Percentiles rank a stretch among this genome's conserved stretches.
These are phyloP conservation scores for Brasilioporus rufonigricans DNA, from an alignment of 768 basidiomycete genomes.

Conservation along the genomic window DNA sequence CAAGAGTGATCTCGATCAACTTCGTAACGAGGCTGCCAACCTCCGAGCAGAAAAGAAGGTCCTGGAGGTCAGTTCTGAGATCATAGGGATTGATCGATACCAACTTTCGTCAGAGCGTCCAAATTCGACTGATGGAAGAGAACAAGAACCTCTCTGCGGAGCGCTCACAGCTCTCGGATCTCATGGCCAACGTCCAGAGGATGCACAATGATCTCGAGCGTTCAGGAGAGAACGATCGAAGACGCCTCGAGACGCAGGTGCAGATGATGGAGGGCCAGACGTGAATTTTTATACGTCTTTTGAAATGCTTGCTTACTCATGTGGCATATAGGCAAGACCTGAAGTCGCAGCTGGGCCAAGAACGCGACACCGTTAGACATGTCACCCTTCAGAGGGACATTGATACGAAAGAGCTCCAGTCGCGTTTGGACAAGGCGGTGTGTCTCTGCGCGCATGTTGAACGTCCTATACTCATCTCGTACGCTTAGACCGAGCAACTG, in stretches of 20 bases:
- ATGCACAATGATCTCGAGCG: slow-evolving; percentile 88
- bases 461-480: slow-evolving; percentile 8
- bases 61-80: slow-evolving; percentile 67
- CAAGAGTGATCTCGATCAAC: slow-evolving; percentile 64
- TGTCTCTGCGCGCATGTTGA: slow-evolving; percentile 20
- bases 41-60: slow-evolving; percentile 92
- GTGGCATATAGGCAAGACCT: slow-evolving; percentile 61
- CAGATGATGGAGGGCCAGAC: slow-evolving; percentile 76
- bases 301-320: background rate
- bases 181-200: slow-evolving; percentile 86
- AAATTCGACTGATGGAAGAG: slow-evolving; percentile 79
- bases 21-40: slow-evolving; percentile 84
- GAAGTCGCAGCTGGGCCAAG: slow-evolving; percentile 63
- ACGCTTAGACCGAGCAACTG: slow-evolving; percentile 55
- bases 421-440: slow-evolving; percentile 68
- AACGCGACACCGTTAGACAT: slow-evolving; percentile 73
- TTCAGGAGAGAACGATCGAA: slow-evolving; percentile 78
- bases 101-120: slow-evolving; percentile 56
- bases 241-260: slow-evolving; percentile 76
- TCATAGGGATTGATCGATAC: background rate
- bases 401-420: slow-evolving; percentile 72
- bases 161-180: slow-evolving; percentile 79
- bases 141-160: slow-evolving; percentile 79
- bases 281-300: slow-evolving; percentile 41
- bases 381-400: slow-evolving; percentile 78